These are phyloP conservation scores for Iris macrosiphon DNA, from an alignment of 106 monocot genomes.

Conservation along the genomic window DNA sequence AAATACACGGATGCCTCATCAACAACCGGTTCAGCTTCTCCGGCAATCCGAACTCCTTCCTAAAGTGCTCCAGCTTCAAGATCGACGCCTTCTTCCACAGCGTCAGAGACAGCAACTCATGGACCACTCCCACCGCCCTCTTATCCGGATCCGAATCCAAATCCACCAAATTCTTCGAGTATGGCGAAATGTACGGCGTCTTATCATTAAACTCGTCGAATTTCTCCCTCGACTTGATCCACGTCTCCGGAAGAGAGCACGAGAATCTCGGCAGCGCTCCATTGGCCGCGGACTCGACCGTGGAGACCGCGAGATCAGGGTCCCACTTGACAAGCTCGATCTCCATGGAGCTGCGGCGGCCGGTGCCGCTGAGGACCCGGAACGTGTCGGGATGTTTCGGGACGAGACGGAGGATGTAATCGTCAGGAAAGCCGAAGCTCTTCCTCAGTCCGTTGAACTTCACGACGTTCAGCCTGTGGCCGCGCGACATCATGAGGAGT, in stretches of 20 bases:
- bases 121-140: constrained; percentile 54
- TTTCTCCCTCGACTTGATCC: constrained; percentile 49
- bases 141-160: constrained; percentile 40
- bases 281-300: constrained; percentile 27
- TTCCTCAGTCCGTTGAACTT: constrained; percentile 72
- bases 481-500: constrained; percentile 67
- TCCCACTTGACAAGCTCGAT: constrained; percentile 70
- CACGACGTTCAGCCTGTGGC: constrained; percentile 48
- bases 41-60: constrained; percentile 75
- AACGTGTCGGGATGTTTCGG: constrained; percentile 50
- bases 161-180: constrained; percentile 16
- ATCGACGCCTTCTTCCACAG: constrained; percentile 93
- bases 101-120: constrained; percentile 79
- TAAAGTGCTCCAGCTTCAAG: constrained; percentile 77
- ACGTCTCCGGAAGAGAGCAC: constrained; percentile 53
- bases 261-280: constrained; percentile 32
- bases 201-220: constrained; percentile 58
- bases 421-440: constrained; percentile 72
- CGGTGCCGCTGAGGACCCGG: constrained; percentile 36
- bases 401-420: constrained; percentile 57
- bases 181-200: constrained; percentile 68
- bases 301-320: constrained; percentile 50
- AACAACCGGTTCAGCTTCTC: constrained; percentile 49
- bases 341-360: constrained; percentile 63
- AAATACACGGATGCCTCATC: constrained; percentile 78